These are phyloP conservation scores for Tilletia caries DNA, from an alignment of 1,284 basidiomycete species.

Conservation along the genomic window DNA sequence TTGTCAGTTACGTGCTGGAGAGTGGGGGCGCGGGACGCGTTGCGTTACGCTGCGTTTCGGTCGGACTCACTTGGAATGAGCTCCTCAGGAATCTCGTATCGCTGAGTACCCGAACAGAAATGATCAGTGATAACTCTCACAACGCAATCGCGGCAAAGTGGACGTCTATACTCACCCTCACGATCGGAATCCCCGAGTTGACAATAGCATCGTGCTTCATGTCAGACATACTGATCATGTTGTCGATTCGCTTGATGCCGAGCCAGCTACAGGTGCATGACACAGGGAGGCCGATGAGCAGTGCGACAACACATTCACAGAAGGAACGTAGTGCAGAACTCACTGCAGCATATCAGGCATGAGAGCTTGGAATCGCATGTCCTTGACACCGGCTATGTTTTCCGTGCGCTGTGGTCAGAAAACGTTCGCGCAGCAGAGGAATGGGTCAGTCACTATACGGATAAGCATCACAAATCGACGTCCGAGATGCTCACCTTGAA, in stretches of 20 bases:
- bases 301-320: too few species aligned
- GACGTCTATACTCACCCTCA: constrained; percentile 72
- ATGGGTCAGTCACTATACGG: background rate
- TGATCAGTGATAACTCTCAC: background rate
- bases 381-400: constrained; percentile 80
- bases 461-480: background rate
- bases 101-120: constrained; percentile 13
- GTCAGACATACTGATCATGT: constrained; percentile 88
- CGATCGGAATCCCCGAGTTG: constrained; percentile 77
- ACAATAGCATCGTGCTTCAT: constrained; percentile 86
- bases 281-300: constrained; percentile 44
- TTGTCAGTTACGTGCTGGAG: too few species aligned
- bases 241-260: constrained; percentile 63
- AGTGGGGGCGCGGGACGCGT: too few species aligned
- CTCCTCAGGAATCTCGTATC: constrained; percentile 47
- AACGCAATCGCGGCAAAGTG: too few species aligned
- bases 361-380: constrained; percentile 60
- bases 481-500: constrained; percentile 63
- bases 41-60: too few species aligned
- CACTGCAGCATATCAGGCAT: constrained; percentile 93
- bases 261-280: constrained; percentile 56
- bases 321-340: constrained; percentile 63
- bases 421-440: background rate
- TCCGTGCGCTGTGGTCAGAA: constrained; percentile 65
- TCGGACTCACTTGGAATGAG: constrained; percentile 29